phyloP scores from a whole-genome alignment of 2,329 filamentous ascomycete genomes.

The Xylaria sp. region DNA sequence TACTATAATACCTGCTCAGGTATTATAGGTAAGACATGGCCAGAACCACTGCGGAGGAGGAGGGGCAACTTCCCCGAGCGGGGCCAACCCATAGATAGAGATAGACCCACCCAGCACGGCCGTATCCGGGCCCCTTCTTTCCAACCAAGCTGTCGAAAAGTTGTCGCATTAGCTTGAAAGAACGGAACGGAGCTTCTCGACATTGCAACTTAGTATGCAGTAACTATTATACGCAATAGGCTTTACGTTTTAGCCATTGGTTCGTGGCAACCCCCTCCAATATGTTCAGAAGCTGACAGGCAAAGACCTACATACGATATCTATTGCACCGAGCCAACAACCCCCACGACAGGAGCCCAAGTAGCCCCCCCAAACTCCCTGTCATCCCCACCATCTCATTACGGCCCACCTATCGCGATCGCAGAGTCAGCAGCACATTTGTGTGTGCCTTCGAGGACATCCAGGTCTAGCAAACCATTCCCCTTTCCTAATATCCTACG shows the following conservation, averaged over 20 bases:
- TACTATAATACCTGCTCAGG: neutral
- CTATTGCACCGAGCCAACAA: neutral
- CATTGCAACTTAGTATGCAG: too few species aligned
- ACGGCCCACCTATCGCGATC: slow-evolving; percentile 11
- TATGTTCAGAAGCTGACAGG: neutral
- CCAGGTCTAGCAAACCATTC: neutral
- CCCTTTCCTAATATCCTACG: neutral
- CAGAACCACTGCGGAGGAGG: slow-evolving; percentile 4
- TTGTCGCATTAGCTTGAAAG: too few species aligned
- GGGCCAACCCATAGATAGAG: slow-evolving; percentile 12
- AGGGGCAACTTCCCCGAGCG: slow-evolving; percentile 14
- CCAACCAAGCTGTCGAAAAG: too few species aligned
- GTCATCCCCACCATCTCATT: neutral
- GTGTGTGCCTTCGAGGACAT: neutral
- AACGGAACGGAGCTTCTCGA: too few species aligned
- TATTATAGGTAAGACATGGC: neutral
- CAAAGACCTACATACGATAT: neutral
- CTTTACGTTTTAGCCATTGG: too few species aligned
- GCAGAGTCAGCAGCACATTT: slow-evolving; percentile 19
- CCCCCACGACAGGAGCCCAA: neutral
- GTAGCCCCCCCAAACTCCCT: neutral
- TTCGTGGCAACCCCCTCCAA: neutral
- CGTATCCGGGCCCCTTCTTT: too few species aligned
- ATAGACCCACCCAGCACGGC: too few species aligned
- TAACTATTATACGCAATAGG: too few species aligned